Percentiles rank a stretch among this genome's conserved stretches.
phyloP scores from a whole-genome alignment of 106 monocot species.

The Allium cepa region DNA sequence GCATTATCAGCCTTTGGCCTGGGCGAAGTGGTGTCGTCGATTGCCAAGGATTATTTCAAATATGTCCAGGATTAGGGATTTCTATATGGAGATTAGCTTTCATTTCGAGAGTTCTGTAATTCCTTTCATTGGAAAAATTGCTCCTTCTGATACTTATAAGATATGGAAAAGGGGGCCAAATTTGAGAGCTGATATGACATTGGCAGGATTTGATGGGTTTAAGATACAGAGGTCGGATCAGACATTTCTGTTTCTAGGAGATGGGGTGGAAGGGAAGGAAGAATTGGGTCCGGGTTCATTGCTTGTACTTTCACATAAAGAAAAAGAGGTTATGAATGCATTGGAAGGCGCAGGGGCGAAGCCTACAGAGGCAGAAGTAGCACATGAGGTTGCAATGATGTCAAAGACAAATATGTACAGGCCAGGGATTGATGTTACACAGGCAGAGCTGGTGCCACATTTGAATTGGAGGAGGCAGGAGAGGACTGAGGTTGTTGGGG shows the following conservation, averaged over 20 bases:
- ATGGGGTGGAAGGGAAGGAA: slow-evolving; percentile 32
- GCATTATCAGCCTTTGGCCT: slow-evolving; percentile 94
- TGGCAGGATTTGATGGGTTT: slow-evolving; percentile 93
- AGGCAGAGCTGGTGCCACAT: slow-evolving; percentile 85
- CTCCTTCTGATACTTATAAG: slow-evolving; percentile 86
- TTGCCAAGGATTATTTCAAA: slow-evolving; percentile 79
- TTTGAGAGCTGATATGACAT: slow-evolving; percentile 90
- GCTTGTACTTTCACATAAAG: slow-evolving; percentile 81
- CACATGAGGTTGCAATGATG: slow-evolving; percentile 93
- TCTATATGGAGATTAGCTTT: slow-evolving; percentile 99
- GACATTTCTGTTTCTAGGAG: slow-evolving; percentile 87
- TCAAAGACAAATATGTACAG: slow-evolving; percentile 95
- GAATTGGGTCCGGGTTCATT: slow-evolving; percentile 65
- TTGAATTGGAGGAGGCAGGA: slow-evolving; percentile 94
- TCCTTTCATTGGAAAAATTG: slow-evolving; percentile 85
- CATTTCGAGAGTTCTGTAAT: slow-evolving; percentile 99
- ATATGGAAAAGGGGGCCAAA: slow-evolving; percentile 93
- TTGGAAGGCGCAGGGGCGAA: slow-evolving; percentile 86
- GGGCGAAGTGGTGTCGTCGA: slow-evolving; percentile 98
- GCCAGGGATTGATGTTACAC: slow-evolving; percentile 89
- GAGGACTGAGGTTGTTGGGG: slow-evolving; percentile 70
- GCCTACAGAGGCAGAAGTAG: slow-evolving; percentile 87
- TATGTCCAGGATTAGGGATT: slow-evolving; percentile 68
- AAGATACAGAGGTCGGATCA: slow-evolving; percentile 88
- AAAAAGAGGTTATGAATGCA: slow-evolving; percentile 92